Base-by-base conservation (phyloP, 257 asterid genomes). In the Nemophila menziesii region DNA sequence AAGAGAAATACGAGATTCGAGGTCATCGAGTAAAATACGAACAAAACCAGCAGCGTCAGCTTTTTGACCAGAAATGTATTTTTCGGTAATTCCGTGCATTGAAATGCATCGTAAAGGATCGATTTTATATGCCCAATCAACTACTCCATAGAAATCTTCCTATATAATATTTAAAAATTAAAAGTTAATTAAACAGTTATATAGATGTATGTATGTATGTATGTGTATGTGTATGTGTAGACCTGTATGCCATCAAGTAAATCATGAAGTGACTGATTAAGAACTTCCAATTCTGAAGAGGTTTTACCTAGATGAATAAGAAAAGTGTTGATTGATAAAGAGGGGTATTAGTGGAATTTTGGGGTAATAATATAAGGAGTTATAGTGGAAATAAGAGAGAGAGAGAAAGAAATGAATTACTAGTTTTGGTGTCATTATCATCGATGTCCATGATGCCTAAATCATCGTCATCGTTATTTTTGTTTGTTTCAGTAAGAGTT, bases 221-320 rank as follows among this genome's bases (percentile, higher is more conserved):
- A 43, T 55, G 42, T 45, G 52, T 56, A 86, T 26, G 45, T 34
- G 44, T 51, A 21, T 29, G 40, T 55, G 42, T 45, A 50, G 54
- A 86, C 96, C 73, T 90, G 93, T 63, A 90, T 77, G 51, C 99
- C 99, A 62, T 90, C 99, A 56, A 90, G 86, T 62, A 90, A 68
- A 67, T 81, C 89, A 38, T 64, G 89, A 63, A 90, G 93, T 8
- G 92, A 81, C 54, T 65, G 86, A 51, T 85, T 85, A 42, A 90
- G 59, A 46, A 86, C 93, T 72, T 57, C 86, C 41, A 79, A 66
- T 60, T 90, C 94, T 16, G 64, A 51, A 40, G 83, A 21, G 51
- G 19, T 63, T 55, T 58, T 69, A 54, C 72, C 93, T 84, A 54
- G n/a, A 63, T 62, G 48, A 56, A 58, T 39, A 36, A 33, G 44